A percentile compares a stretch with the other conserved stretches of the same genome.
Evolutionary conservation across 352 stramenopile species (phyloP).

Genomic region (Phytophthora macrochlamydospora): DNA sequence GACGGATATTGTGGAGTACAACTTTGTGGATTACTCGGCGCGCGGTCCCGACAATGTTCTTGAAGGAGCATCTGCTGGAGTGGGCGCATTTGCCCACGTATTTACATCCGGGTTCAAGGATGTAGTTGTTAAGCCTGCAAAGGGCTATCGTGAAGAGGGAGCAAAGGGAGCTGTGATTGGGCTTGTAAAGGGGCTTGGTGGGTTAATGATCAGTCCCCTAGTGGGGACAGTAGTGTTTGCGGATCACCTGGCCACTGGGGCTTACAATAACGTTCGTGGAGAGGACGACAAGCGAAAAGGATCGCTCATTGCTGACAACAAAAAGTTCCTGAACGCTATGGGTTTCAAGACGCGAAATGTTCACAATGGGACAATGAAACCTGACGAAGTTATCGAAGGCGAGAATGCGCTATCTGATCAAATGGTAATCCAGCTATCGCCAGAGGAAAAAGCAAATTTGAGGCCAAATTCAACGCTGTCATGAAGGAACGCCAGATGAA

Average conservation of each 20-base stretch:
- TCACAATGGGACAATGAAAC: conserved; percentile 58
- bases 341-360: conserved; percentile 45
- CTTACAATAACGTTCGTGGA: conserved; percentile 56
- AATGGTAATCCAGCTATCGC: conserved; percentile 49
- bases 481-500: conserved; percentile 41
- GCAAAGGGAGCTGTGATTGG: conserved; percentile 66
- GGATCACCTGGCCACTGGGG: conserved; percentile 67
- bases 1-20: conserved; percentile 63
- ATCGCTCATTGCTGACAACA: conserved; percentile 53
- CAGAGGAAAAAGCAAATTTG: conserved; percentile 46
- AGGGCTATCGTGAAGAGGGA: conserved; percentile 66
- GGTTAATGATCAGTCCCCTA: conserved; percentile 59
- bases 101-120: conserved; percentile 68
- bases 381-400: conserved; percentile 42
- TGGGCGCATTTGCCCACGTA: conserved; percentile 67
- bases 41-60: conserved; percentile 61
- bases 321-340: conserved; percentile 43
- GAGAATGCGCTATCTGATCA: conserved; percentile 33
- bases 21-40: conserved; percentile 62
- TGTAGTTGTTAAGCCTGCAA: conserved; percentile 59
- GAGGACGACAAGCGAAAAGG: conserved; percentile 53
- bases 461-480: conserved; percentile 44
- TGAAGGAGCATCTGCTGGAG: conserved; percentile 52
- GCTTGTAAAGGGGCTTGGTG: conserved; percentile 56
- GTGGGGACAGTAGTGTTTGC: conserved; percentile 66